Conservation (phyloP, 805 yeast genomes). For the Priceomyces haplophilus region DNA sequence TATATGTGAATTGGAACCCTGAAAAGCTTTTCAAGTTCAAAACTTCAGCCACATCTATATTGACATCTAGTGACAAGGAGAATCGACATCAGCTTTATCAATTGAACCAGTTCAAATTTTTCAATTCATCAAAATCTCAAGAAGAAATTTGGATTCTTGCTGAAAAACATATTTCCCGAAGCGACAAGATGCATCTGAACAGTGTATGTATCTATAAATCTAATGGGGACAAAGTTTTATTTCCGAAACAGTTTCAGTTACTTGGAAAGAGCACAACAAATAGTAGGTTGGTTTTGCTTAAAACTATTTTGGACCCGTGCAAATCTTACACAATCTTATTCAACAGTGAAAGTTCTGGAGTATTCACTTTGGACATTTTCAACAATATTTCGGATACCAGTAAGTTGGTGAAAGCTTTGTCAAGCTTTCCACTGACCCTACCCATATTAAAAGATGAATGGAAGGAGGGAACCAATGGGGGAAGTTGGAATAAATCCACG, state of each 20-base stretch:
- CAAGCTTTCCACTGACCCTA: slow-evolving; percentile 15
- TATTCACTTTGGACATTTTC: slow-evolving; percentile 25
- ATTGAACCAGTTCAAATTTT: slow-evolving; percentile 45
- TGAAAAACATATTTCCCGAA: slow-evolving; percentile 44
- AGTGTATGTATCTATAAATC: slow-evolving; percentile 19
- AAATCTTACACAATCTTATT: slow-evolving; percentile 26
- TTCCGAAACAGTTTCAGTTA: slow-evolving; percentile 20
- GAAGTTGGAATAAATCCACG: slow-evolving; percentile 47
- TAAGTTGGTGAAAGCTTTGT: slow-evolving; percentile 28
- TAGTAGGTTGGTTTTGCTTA: slow-evolving; percentile 35
- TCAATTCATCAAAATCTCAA: slow-evolving; percentile 22
- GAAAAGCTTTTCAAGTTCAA: slow-evolving; percentile 16
- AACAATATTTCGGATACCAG: slow-evolving; percentile 25
- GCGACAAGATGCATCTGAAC: slow-evolving; percentile 9
- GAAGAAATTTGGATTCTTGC: slow-evolving; percentile 47
- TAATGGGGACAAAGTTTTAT: slow-evolving; percentile 28
- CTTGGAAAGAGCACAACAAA: slow-evolving; percentile 28
- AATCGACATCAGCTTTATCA: slow-evolving; percentile 16
- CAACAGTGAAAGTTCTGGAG: slow-evolving; percentile 18
- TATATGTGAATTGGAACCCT: slow-evolving; percentile 71
- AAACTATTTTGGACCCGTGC: slow-evolving; percentile 24
- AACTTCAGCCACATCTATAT: slow-evolving; percentile 25
- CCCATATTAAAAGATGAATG: slow-evolving; percentile 40
- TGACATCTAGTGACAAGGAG: not conserved
- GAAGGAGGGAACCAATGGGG: slow-evolving; percentile 48